A percentile compares a stretch with the other conserved stretches of the same genome.
Evolutionary conservation across 805 yeast species (phyloP).

Genomic region (Wickerhamiella lipophila): DNA sequence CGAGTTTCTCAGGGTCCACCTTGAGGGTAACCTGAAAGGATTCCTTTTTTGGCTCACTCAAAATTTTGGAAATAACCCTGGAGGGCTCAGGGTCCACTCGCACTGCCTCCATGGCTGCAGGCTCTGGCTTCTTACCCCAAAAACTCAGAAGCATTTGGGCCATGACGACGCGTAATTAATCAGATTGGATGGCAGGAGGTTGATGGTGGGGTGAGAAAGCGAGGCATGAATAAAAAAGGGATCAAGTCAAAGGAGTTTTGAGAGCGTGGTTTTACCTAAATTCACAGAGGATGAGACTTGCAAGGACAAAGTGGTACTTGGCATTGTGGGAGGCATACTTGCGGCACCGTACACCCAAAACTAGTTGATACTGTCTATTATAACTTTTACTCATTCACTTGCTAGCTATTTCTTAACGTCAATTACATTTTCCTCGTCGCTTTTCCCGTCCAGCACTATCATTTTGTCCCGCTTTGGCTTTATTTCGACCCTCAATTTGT

Average conservation of each 20-base stretch:
- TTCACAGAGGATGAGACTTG: too few species aligned
- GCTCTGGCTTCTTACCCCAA: slow-evolving; percentile 7
- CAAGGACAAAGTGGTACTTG: too few species aligned
- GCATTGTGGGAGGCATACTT: too few species aligned
- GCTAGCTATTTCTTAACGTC: slow-evolving; percentile 4
- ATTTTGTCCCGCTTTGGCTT: neutral
- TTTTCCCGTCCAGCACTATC: slow-evolving; percentile 1
- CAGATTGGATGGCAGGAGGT: neutral
- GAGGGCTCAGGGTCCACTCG: neutral
- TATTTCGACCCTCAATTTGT: slow-evolving; percentile 4
- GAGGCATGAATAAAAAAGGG: too few species aligned
- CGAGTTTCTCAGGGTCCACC: slow-evolving; percentile 7
- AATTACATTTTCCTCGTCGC: neutral
- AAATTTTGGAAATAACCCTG: neutral
- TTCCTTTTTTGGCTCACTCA: neutral
- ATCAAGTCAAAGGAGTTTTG: too few species aligned
- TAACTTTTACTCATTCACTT: too few species aligned
- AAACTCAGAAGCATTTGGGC: slow-evolving; percentile 11
- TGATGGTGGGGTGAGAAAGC: too few species aligned
- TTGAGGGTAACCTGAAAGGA: neutral
- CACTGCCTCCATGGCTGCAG: neutral
- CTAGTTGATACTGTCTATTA: too few species aligned
- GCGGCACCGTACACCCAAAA: too few species aligned
- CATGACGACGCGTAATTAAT: slow-evolving; percentile 11
- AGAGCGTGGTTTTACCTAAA: too few species aligned